A percentile compares a stretch with the other conserved stretches of the same genome.
Evolutionary conservation across 2,329 filamentous ascomycete species (phyloP).

Genomic region (Diaporthe aspalathi): DNA sequence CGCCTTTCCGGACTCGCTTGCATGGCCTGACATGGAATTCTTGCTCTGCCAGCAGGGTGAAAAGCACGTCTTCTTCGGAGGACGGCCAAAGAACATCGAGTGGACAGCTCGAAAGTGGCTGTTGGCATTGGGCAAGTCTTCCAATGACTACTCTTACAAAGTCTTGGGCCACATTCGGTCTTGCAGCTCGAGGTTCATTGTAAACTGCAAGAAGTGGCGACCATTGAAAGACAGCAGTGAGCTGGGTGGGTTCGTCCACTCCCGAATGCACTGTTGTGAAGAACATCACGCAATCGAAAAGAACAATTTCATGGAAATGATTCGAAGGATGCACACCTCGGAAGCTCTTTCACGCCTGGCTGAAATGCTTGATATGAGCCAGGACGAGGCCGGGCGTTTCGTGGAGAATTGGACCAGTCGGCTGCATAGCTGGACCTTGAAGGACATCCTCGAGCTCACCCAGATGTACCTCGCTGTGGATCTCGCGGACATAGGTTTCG

Average conservation of each 20-base stretch:
- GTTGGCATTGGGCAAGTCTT: slow-evolving; percentile 14
- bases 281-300: not conserved
- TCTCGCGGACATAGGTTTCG: slow-evolving; percentile 22
- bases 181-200: not conserved
- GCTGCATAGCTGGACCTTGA: slow-evolving; percentile 19
- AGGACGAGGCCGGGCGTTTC: not conserved
- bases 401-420: slow-evolving; percentile 24
- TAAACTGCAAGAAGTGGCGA: slow-evolving; percentile 15
- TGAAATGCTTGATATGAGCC: not conserved
- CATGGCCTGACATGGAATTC: slow-evolving; percentile 22
- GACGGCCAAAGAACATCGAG: not conserved
- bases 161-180: not conserved
- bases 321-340: slow-evolving; percentile 3
- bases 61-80: slow-evolving; percentile 2
- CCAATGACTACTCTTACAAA: not conserved
- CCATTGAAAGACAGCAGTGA: slow-evolving; percentile 24
- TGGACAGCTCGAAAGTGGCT: slow-evolving; percentile 18
- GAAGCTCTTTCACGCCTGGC: not conserved
- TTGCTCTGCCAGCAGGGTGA: slow-evolving; percentile 4
- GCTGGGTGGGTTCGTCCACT: not conserved
- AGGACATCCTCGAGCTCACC: slow-evolving; percentile 23
- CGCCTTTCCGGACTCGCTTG: not conserved
- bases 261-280: slow-evolving; percentile 10
- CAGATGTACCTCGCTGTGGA: slow-evolving; percentile 32
- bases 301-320: slow-evolving; percentile 21